Conservation (phyloP, 2,329 filamentous ascomycete genomes). For the Westerdykella aurantiaca region DNA sequence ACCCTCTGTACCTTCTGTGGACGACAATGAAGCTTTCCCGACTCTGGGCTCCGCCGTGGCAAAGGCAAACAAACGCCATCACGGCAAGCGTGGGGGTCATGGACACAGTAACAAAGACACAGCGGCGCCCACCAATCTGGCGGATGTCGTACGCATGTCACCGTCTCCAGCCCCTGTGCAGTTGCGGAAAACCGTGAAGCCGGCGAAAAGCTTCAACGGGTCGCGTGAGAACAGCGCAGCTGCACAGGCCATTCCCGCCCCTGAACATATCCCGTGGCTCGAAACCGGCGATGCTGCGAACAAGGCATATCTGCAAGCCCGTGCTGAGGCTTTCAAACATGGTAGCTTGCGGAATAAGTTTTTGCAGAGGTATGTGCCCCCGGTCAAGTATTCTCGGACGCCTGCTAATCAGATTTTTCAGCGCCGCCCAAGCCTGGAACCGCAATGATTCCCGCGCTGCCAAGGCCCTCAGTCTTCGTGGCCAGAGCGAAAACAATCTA, state of each 20-base stretch:
- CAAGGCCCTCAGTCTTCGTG: slow-evolving; percentile 87
- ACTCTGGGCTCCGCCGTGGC: slow-evolving; percentile 70
- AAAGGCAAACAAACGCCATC: slow-evolving; percentile 83
- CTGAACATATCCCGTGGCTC: slow-evolving; percentile 92
- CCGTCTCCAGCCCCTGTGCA: slow-evolving; percentile 68
- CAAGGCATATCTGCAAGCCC: slow-evolving; percentile 88
- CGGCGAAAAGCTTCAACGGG: slow-evolving; percentile 61
- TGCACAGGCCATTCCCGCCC: slow-evolving; percentile 76
- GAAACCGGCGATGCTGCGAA: slow-evolving; percentile 90
- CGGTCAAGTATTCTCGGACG: slow-evolving; percentile 5
- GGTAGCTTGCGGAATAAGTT: slow-evolving; percentile 96
- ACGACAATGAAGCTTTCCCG: slow-evolving; percentile 94
- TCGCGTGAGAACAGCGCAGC: slow-evolving; percentile 72
- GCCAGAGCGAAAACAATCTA: slow-evolving; percentile 92
- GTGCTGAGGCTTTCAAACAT: slow-evolving; percentile 94
- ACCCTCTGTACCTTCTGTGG: slow-evolving; percentile 68
- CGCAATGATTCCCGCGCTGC: slow-evolving; percentile 93
- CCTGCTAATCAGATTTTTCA: slow-evolving; percentile 32
- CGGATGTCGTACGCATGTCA: slow-evolving; percentile 92
- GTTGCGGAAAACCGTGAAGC: slow-evolving; percentile 55
- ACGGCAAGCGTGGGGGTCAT: slow-evolving; percentile 83
- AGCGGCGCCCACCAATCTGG: slow-evolving; percentile 64
- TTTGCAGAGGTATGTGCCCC: slow-evolving; percentile 67
- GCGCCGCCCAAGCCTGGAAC: slow-evolving; percentile 97
- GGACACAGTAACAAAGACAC: slow-evolving; percentile 52